phyloP scores from a whole-genome alignment of 352 stramenopile species.

The Thalassiosira oceanica region DNA sequence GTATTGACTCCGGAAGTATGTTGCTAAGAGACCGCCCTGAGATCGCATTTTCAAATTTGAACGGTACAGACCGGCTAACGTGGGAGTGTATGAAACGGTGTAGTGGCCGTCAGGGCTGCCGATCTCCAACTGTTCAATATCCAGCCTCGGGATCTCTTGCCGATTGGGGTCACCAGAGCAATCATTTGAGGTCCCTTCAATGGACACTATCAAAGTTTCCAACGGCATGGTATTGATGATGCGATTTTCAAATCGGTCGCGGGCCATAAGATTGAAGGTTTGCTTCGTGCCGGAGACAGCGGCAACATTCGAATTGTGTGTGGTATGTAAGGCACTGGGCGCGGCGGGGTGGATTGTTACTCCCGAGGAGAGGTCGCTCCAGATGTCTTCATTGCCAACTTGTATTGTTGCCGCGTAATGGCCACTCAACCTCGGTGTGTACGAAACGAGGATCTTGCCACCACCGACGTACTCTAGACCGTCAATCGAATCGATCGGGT shows the following conservation, averaged over 20 bases:
- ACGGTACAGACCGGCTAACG: slow-evolving; percentile 83
- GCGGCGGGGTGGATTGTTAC: slow-evolving; percentile 84
- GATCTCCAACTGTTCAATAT: slow-evolving; percentile 35
- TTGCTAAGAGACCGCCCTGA: slow-evolving; percentile 87
- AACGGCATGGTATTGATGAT: slow-evolving; percentile 76
- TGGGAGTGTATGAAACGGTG: slow-evolving; percentile 81
- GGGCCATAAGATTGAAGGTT: slow-evolving; percentile 85
- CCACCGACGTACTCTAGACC: slow-evolving; percentile 81
- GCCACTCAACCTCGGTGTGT: slow-evolving; percentile 82
- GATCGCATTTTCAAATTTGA: slow-evolving; percentile 83
- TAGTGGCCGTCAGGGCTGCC: slow-evolving; percentile 84
- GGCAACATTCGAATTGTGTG: slow-evolving; percentile 83
- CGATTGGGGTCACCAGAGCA: slow-evolving; percentile 29
- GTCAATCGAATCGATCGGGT: slow-evolving; percentile 69
- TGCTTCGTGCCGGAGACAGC: slow-evolving; percentile 83
- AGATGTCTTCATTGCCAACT: slow-evolving; percentile 49
- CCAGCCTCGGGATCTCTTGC: slow-evolving; percentile 19
- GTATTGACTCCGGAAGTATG: slow-evolving; percentile 88
- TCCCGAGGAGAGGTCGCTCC: slow-evolving; percentile 77
- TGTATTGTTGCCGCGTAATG: slow-evolving; percentile 66
- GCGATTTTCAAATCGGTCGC: slow-evolving; percentile 90
- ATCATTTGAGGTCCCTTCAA: slow-evolving; percentile 61
- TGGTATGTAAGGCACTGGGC: slow-evolving; percentile 77
- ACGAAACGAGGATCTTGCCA: slow-evolving; percentile 85
- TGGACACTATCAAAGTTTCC: slow-evolving; percentile 73